Evolutionary conservation across 2,329 filamentous ascomycete species (phyloP).

Genomic region (Mollisia scopiformis): DNA sequence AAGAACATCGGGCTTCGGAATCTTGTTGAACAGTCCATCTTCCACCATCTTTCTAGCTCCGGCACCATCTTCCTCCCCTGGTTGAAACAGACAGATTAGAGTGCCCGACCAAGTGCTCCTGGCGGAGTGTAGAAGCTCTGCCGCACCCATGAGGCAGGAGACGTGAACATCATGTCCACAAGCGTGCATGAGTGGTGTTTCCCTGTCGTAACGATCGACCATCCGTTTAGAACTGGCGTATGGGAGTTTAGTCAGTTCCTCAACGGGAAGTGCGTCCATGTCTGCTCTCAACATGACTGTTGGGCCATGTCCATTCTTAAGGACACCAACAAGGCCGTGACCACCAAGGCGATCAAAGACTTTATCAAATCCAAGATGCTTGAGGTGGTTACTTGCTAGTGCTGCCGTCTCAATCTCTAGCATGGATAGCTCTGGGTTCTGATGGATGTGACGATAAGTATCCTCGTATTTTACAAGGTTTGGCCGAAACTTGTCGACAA

Average conservation of each 20-base stretch:
- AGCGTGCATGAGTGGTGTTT: slow-evolving; percentile 66
- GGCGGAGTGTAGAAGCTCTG: slow-evolving; percentile 48
- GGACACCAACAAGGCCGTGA: slow-evolving; percentile 57
- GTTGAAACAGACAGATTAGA: slow-evolving; percentile 67
- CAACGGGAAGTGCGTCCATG: slow-evolving; percentile 62
- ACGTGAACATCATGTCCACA: slow-evolving; percentile 72
- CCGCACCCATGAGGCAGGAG: slow-evolving; percentile 56
- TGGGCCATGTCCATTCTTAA: slow-evolving; percentile 56
- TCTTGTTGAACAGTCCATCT: slow-evolving; percentile 54
- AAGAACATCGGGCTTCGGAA: slow-evolving; percentile 57
- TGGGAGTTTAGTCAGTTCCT: slow-evolving; percentile 55
- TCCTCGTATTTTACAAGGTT: slow-evolving; percentile 39
- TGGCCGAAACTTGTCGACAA: not conserved
- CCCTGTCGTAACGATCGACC: slow-evolving; percentile 44
- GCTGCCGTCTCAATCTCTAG: slow-evolving; percentile 57
- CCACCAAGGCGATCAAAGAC: slow-evolving; percentile 58
- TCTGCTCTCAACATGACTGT: slow-evolving; percentile 63
- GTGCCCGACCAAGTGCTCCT: slow-evolving; percentile 60
- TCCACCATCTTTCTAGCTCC: slow-evolving; percentile 68
- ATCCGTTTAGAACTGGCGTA: slow-evolving; percentile 53
- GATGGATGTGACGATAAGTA: slow-evolving; percentile 61
- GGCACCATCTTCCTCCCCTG: slow-evolving; percentile 59
- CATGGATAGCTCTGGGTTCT: slow-evolving; percentile 60
- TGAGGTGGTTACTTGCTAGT: slow-evolving; percentile 46
- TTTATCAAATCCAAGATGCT: slow-evolving; percentile 39